These are phyloP conservation scores for Fusarium sororula DNA, from an alignment of 2,329 filamentous ascomycete genomes.

Conservation along the genomic window DNA sequence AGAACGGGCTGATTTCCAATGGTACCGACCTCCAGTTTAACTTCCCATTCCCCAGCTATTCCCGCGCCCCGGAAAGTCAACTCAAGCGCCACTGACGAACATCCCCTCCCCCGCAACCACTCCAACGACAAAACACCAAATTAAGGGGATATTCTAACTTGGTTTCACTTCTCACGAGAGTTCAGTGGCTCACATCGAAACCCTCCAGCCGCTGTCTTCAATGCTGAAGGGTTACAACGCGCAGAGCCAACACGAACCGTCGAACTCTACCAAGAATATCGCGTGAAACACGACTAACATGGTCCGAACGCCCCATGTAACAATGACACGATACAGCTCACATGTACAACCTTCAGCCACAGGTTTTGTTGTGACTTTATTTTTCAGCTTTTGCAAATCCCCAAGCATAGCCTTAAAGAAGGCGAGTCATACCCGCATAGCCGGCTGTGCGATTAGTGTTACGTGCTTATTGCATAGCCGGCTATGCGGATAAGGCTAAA, in stretches of 20 bases:
- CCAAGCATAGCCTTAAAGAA: conserved; percentile 15
- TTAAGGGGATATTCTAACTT: background rate
- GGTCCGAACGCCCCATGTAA: background rate
- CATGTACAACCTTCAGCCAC: conserved; percentile 4
- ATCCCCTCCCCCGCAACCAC: background rate
- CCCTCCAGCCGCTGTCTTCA: background rate
- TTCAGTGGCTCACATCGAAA: conserved; percentile 1
- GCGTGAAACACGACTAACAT: background rate
- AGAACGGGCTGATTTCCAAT: background rate
- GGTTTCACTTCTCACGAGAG: background rate
- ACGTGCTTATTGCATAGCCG: no score
- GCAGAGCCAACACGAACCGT: background rate
- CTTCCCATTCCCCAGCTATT: background rate
- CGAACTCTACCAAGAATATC: background rate
- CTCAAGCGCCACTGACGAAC: background rate
- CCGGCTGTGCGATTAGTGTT: no score
- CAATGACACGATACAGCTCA: conserved; percentile 3
- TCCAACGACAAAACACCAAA: background rate
- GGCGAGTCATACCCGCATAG: no score
- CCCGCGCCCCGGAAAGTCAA: background rate
- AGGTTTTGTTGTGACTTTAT: background rate
- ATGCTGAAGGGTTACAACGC: conserved; percentile 1
- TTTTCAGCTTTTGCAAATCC: conserved; percentile 6
- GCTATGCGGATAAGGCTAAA: no score
- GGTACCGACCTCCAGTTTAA: background rate